Evolutionary conservation across 768 basidiomycete genomes (phyloP).

Genomic region (Epithele typhae): DNA sequence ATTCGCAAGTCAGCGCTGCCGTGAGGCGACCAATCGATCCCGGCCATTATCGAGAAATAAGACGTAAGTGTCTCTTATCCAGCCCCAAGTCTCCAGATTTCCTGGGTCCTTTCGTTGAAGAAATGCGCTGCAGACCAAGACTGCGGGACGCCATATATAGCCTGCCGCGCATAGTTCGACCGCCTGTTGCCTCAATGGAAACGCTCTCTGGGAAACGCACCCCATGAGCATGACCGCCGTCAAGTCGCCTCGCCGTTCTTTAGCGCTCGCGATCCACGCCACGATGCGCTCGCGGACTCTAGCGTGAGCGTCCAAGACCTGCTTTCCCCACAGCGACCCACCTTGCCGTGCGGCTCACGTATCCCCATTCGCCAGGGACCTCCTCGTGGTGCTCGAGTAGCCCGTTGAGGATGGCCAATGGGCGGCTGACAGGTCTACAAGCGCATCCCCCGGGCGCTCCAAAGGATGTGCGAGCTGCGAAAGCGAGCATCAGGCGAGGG

Average conservation of each 20-base stretch:
- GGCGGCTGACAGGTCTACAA: too few species aligned
- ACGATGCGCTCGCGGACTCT: slow-evolving; percentile 6
- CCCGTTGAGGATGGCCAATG: too few species aligned
- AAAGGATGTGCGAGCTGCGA: too few species aligned
- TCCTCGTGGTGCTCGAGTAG: too few species aligned
- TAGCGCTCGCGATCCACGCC: slow-evolving; percentile 1
- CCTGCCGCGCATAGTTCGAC: too few species aligned
- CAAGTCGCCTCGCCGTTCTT: not conserved
- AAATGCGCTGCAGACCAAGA: too few species aligned
- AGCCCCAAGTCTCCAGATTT: slow-evolving; percentile 3
- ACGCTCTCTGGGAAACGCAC: too few species aligned
- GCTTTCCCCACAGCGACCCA: not conserved
- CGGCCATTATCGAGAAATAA: slow-evolving; percentile 60
- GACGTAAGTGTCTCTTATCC: slow-evolving; percentile 41
- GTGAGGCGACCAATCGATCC: slow-evolving; percentile 56
- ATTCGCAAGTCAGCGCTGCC: slow-evolving; percentile 59
- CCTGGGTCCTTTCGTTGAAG: too few species aligned
- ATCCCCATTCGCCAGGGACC: slow-evolving; percentile 1
- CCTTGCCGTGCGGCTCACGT: not conserved
- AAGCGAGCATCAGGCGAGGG: slow-evolving; percentile 8
- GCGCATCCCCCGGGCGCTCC: too few species aligned
- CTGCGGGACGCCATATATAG: too few species aligned
- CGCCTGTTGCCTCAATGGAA: too few species aligned
- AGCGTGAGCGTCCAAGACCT: not conserved
- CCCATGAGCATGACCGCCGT: not conserved